Evolutionary conservation across 345 rosid species (phyloP), one percentile per base, ranked within the genome.

Genomic region (Populus ilicifolia): DNA sequence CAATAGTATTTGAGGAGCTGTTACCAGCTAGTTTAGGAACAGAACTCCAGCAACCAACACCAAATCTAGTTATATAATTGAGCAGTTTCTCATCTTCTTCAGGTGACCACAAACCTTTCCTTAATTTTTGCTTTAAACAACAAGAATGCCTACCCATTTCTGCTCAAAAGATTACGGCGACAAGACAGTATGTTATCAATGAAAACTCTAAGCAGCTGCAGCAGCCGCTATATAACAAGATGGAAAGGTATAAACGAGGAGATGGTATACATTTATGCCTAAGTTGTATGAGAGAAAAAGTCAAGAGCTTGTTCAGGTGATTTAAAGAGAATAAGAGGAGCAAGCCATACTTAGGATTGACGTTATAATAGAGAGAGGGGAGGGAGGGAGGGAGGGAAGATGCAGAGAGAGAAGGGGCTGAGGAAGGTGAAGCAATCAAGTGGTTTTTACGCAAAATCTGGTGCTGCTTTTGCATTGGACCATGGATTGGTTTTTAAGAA

Each of bases 31-130:
- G 85, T 79, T 86, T 87, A 46, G 94, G 94, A 17, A 90, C 92
- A 23, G 94, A 87, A 81, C 94, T 90, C 94, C 94, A 90, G 87
- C 94, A 90, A 30, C 92, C 91, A 63, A 87, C 90, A 8, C 94
- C 94, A 27, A 80, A 86, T 67, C 86, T 83, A 10, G 90, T 83
- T 25, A 90, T 89, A 84, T 88, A 79, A 76, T 90, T 85, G 84
- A 73, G 84, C 29, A 90, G 84, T 65, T 86, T 90, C 87, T 90
- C 94, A 66, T 90, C 94, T 84, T 90, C 94, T 70, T 90, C 94
- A 13, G 94, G 94, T 14, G 94, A 90, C 94, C 94, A 90, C 50
- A 90, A 71, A 10, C 94, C 94, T 83, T 90, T 90, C 81, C 92
- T 82, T 21, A 90, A 59, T 77, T 90, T 90, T 69, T 90, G 89